Evolutionary conservation across 1,139 yeast species (phyloP), one percentile per base, ranked within the genome.

Genomic region (Geotrichum citri-aurantii): DNA sequence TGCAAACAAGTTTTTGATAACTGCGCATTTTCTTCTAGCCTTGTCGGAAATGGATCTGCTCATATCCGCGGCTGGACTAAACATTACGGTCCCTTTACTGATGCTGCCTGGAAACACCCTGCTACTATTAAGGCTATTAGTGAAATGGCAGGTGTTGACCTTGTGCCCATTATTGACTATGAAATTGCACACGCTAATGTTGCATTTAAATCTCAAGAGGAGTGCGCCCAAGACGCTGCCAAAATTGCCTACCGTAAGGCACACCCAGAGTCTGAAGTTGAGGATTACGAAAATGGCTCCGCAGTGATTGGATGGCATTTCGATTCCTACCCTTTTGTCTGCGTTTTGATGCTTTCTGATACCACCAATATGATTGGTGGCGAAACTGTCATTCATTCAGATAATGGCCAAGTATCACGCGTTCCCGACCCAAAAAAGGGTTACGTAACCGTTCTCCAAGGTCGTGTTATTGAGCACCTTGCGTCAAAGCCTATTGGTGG

Each of bases 271-370:
- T 75, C 81, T 53, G 83, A 24, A 10, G 10, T 40, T 14, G 52
- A 48, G 40, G 56, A 56, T 17, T 52, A 48, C 33, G 33, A 56
- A 48, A 49, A 81, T 23, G 58, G 58, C 6, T 48, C 52, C 6
- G 58, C 58, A n/a, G 58, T 56, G 3, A 52, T 56, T 31, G 80
- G 81, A 27, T 82, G 86, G 86, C 86, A 82, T 71, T 68, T 74
- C 58, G 86, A 82, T 68, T 77, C 83, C 44, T 81, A 81, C 59
- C 86, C 85, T 11, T 81, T 81, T 68, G 86, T 82, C n/a, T 82
- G 85, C 70, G 86, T 82, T 21, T 73, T 82, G 57, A 82, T 82
- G 86, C 68, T 82, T 48, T 77, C 82, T 48, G 85, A 81, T 65
- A 81, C 86, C 17, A 64, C 79, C 10, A 70, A 73, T 47, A 81